phyloP scores from a whole-genome alignment of 768 basidiomycete species.

The Pleurotus sapidus region DNA sequence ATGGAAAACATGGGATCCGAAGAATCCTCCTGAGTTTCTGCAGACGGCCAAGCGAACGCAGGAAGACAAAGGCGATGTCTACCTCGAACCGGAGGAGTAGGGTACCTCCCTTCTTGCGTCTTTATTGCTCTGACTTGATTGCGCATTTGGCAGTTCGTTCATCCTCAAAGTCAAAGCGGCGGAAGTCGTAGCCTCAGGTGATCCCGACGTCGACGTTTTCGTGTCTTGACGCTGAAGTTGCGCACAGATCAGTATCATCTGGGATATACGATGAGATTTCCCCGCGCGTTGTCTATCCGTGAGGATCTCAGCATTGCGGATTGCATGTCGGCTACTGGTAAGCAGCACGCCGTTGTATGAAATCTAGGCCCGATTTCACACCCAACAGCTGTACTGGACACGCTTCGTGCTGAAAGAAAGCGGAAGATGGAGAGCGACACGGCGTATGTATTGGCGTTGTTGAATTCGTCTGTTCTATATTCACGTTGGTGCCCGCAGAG shows the following conservation, averaged over 20 bases:
- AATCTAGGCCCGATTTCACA: not conserved
- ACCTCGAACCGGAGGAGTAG: slow-evolving; percentile 87
- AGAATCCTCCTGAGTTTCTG: slow-evolving; percentile 69
- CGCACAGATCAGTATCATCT: slow-evolving; percentile 76
- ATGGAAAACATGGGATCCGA: slow-evolving; percentile 80
- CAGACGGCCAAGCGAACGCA: slow-evolving; percentile 55
- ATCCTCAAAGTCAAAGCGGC: slow-evolving; percentile 92
- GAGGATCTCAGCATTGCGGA: slow-evolving; percentile 74
- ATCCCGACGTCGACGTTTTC: slow-evolving; percentile 1
- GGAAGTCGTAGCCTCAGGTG: slow-evolving; percentile 79
- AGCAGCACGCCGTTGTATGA: not conserved
- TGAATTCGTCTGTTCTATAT: not conserved
- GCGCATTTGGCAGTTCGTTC: slow-evolving; percentile 67
- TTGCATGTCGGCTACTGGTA: slow-evolving; percentile 71
- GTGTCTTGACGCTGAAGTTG: slow-evolving; percentile 8
- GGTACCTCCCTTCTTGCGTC: slow-evolving; percentile 14
- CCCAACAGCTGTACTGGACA: slow-evolving; percentile 55
- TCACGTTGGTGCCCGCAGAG: slow-evolving; percentile 19
- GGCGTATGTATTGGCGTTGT: slow-evolving; percentile 31
- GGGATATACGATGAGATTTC: slow-evolving; percentile 92
- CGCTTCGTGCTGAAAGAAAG: slow-evolving; percentile 62
- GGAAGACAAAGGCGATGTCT: slow-evolving; percentile 88
- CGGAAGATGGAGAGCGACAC: slow-evolving; percentile 67
- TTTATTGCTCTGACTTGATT: not conserved
- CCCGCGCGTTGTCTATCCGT: slow-evolving; percentile 76